Base-by-base conservation (phyloP, 2,329 filamentous ascomycete genomes). In the Colletotrichum horii region DNA sequence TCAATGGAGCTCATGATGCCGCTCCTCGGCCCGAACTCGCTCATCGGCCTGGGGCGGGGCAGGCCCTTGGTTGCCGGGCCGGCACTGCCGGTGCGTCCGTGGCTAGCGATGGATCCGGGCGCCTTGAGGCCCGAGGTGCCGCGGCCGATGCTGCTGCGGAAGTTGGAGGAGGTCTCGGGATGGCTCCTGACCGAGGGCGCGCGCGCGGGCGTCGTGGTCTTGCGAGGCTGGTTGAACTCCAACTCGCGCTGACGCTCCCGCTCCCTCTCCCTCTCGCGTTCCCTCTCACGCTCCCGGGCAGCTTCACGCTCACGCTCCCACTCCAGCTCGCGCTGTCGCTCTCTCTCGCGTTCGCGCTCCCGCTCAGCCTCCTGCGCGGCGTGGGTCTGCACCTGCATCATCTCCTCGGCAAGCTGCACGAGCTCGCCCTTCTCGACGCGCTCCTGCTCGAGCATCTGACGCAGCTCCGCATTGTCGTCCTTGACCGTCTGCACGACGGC, bases 1-100 rank as follows among this genome's bases (percentile, higher is more conserved):
- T 97, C 95, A 83, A 97, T 97, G 22, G 94, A 95, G 79, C 90
- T 94, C 93, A 97, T 93, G 81, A 97, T 94, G 72, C 94, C 92
- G 81, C 93, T 95, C 80, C 94, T 84, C 77, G 83, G 80, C 11
- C 85, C 85, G 76, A 85, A 78, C 43, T 87, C 87, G 77, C 87
- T 89, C 76, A 88, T 87, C 16, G 89, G 90, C 76, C 89, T 84
- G 4, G 74, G 74, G 24, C 74, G 71, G 52, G 89, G 87, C 69
- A 90, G 80, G 11, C 86, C 88, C 52, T 85, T 85, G 6, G 80
- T 78, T 9, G 76, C 81, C 36, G 80, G 77, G 19, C 82, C 82
- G 55, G 77, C 83, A 73, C 87, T 88, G 82, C 85, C 87, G 60
- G 85, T 86, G 69, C 88, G 82, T 64, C 87, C 87, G 78, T 89